Evolutionary conservation across 768 basidiomycete species (phyloP), one percentile per base, ranked within the genome.

Genomic region (Pleurotus tuoliensis): DNA sequence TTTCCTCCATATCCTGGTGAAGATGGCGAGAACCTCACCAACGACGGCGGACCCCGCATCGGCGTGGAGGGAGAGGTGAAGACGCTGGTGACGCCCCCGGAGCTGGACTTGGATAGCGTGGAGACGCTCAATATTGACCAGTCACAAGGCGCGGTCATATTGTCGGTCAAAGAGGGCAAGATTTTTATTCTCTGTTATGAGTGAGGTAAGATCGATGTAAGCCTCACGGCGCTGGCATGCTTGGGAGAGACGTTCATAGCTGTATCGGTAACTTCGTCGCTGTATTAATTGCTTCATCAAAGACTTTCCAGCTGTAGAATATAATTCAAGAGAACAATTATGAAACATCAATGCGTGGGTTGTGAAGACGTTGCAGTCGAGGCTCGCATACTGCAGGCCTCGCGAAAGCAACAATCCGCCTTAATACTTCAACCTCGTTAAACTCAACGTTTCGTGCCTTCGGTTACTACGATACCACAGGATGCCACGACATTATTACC

Each of bases 71-170:
- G 81, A 60, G 64, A 74, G 58, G 86, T 84, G 52, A 73, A 80
- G 60, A 88, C 86, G 50, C 69, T 90, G 25, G 80, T 82, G 58
- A 78, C 83, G 4, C 88, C 88, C 1, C 75, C 77, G 0, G 88
- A 87, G 59, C 68, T 90, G 57, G 81, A 89, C 62, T 67, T 89
- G 58, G 79, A 83, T 47, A 69, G 66, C 39, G 85, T 89, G 25
- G 87, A 88, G 72, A 88, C 86, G 60, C 86, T 90, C 62, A 88
- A 88, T 66, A 86, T 90, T 51, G 88, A 90, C 66, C 88, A 90
- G 72, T 79, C 77, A 39, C 88, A 90, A 64, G 88, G 87, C 1
- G 83, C 86, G 7, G 79, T 89, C 40, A 87, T 88, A 58, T 67
- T 90, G 53, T 85, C 83, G 34, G 82, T 86, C 57, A 82, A 75